Base-by-base conservation (phyloP, 495 filamentous ascomycete species). In the Hypoxylon trugodes region DNA sequence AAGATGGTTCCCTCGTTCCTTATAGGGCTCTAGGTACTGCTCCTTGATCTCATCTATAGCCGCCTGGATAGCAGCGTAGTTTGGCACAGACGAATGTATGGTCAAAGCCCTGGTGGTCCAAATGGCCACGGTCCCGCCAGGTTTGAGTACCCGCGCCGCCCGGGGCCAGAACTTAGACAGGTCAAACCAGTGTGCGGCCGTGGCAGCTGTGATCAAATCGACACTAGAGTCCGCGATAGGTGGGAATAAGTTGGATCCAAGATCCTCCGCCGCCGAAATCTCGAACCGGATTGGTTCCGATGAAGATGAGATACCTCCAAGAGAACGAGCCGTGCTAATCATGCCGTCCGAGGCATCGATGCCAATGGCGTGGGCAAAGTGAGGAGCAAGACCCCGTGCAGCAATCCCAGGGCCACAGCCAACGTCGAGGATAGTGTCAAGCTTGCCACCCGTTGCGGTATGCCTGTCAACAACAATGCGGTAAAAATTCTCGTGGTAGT, bases 321-420 rank as follows among this genome's bases (percentile, higher is more conserved):
- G 36, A 12, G 41, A 43, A 15, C 41, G 41, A 3, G 52, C 52
- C 10, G 40, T 13, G n/a, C 24, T 32, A 12, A 56, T 56, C 52
- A 56, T 56, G 30, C 52, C 52, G 4, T 56, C 28, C 9, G 52
- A 56, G 9, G 52, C 36, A 15, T 56, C 52, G 4, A 56, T 22
- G 18, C 52, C 52, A 30, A 56, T 36, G 1, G 35, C 52, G 28
- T 56, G 24, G 15, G 50, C 46, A 33, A 49, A 49, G 28, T 49
- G 46, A 4, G 46, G 25, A 0, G 46, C 46, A 6, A 49, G 5
- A 3, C 46, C 46, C 2, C 46, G 46, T 2, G 46, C 30, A n/a
- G 46, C 46, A 22, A 35, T 16, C 13, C 46, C 46, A 12, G 46
- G 46, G 2, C 46, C 46, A 10, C n/a, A 35, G 28, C 46, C 46